phyloP scores from a whole-genome alignment of 352 stramenopile genomes.

The Phytophthora macrochlamydospora region DNA sequence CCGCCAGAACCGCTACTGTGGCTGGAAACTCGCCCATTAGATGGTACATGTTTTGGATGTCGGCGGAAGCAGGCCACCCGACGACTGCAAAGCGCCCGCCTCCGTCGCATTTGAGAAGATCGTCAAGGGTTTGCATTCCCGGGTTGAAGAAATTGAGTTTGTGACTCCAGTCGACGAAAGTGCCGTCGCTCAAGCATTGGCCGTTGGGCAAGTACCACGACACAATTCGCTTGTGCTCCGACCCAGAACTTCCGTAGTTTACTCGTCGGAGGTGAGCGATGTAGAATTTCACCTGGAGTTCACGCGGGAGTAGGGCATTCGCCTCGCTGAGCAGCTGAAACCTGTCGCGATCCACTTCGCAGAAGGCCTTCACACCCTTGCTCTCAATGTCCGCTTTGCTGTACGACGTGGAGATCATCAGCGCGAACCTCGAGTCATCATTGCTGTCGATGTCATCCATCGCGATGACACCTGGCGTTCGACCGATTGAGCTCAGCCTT shows the following conservation, averaged over 20 bases:
- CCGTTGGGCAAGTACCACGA: conserved; percentile 4
- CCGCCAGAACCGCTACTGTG: not conserved
- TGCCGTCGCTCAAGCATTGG: conserved; percentile 1
- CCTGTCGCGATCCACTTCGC: conserved; percentile 8
- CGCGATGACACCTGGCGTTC: not conserved
- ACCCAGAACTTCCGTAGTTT: not conserved
- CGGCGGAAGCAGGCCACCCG: not conserved
- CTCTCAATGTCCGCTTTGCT: not conserved
- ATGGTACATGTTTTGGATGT: conserved; percentile 9
- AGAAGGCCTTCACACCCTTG: conserved; percentile 2
- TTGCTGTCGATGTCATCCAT: not conserved
- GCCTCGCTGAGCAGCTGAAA: conserved; percentile 6
- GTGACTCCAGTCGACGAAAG: conserved; percentile 2
- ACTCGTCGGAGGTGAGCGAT: conserved; percentile 5
- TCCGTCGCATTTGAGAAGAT: not conserved
- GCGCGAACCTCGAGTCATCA: not conserved
- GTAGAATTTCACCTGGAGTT: conserved; percentile 6
- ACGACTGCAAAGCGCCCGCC: not conserved
- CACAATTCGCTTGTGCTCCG: not conserved
- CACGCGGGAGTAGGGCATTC: conserved; percentile 7
- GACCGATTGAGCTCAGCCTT: not conserved
- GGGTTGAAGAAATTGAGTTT: conserved; percentile 14
- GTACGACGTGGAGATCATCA: conserved; percentile 13
- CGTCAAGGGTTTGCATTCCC: not conserved
- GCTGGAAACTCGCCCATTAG: conserved; percentile 10